Percentiles rank a stretch among this genome's conserved stretches.
Conservation (phyloP, 2,329 filamentous ascomycete genomes). For the Leptographium radiaticola region DNA sequence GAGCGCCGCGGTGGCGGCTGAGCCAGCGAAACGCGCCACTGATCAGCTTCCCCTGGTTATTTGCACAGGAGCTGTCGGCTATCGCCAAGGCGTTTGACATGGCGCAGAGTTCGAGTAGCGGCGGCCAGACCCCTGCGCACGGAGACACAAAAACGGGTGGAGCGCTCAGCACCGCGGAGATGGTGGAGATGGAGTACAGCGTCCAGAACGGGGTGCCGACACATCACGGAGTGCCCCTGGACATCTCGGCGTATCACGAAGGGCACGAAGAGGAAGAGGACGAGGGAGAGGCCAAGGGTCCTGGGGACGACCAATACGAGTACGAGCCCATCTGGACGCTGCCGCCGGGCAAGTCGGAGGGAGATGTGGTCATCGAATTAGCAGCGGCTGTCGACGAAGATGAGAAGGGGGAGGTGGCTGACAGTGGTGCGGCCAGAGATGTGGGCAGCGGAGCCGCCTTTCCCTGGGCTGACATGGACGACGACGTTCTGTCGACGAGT, state of each 20-base stretch:
- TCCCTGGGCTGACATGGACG: background rate
- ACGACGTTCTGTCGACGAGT: background rate
- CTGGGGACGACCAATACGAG: constrained; percentile 2
- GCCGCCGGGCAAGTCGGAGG: constrained; percentile 7
- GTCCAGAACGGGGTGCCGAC: constrained; percentile 16
- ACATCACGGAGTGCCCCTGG: constrained; percentile 17
- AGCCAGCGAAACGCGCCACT: constrained; percentile 52
- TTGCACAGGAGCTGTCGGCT: constrained; percentile 55
- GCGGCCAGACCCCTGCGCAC: too few relatives aligned
- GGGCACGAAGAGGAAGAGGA: constrained; percentile 4
- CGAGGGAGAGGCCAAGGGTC: background rate
- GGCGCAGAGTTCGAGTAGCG: background rate
- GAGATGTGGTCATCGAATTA: constrained; percentile 7
- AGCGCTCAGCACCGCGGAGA: background rate
- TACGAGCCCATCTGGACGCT: constrained; percentile 11
- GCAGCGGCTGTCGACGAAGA: background rate
- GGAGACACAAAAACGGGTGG: too few relatives aligned
- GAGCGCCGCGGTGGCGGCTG: constrained; percentile 21
- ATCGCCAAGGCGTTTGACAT: constrained; percentile 38
- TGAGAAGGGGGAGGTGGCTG: too few relatives aligned
- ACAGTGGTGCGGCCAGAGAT: too few relatives aligned
- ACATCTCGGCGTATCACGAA: constrained; percentile 5
- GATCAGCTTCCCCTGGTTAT: constrained; percentile 92
- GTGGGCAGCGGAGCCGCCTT: background rate
- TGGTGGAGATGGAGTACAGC: background rate